Base-by-base conservation (phyloP, 129 eudicot genomes). In the Deinandra increscens region DNA sequence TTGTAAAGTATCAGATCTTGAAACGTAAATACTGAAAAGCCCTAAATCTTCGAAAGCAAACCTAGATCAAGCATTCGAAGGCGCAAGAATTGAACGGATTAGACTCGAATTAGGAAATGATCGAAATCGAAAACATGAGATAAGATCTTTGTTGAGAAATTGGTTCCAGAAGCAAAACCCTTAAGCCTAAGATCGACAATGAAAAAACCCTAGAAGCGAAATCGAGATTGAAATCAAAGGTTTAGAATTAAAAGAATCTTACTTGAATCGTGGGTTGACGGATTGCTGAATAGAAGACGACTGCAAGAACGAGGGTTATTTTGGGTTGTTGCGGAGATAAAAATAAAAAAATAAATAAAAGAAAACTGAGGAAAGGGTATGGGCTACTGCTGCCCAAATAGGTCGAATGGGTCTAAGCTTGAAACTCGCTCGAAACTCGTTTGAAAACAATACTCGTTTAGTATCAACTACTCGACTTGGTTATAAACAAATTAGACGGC, bases 241-340 rank as follows among this genome's bases (percentile, higher is more conserved):
- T 23, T 55, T 2, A 46, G 15, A 13, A 58, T 26, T 6, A 33
- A 58, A 55, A 58, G 64, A 13, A 29, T 46, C 76, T 72, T 72
- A 72, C 76, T 72, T 72, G 76, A 60, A 72, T 60, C 60, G 66
- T 72, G 59, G 76, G 76, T 64, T 61, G 69, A 72, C 64, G 68
- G 68, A 60, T 71, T 64, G 68, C 37, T 58, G 75, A 59, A 71
- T 26, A 26, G 33, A 59, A 44, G 76, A 71, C 42, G 66, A 60
- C 68, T 71, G 45, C 68, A 14, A 72, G 76, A 72, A 72, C 60
- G 41, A 59, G 48, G 75, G 43, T 62, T 29, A 9, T 64, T 64
- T 64, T 64, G 69, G 39, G 69, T 64, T 64, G 6, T 4, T 36
- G 46, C 38, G 48, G 64, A 29, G 64, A 29, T 58, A 13, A 23